Evolutionary conservation across 495 filamentous ascomycete genomes (phyloP).

Genomic region (Podospora anserina): DNA sequence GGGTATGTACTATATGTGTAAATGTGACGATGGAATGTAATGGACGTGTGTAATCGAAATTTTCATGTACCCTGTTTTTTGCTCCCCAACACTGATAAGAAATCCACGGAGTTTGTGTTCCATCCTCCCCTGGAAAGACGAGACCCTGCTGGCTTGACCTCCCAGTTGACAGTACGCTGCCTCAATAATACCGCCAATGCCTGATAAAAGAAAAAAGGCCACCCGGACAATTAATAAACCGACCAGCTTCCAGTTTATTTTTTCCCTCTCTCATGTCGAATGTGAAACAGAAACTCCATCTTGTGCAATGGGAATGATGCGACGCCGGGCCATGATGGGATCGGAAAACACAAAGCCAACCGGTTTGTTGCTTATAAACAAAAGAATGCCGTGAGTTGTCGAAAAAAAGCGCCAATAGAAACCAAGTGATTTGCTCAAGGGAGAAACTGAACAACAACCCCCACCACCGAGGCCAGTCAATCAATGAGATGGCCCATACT

Average conservation of each 20-base stretch:
- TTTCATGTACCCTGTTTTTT: background rate
- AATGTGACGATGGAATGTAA: background rate
- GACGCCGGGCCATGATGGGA: background rate
- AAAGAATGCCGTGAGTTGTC: background rate
- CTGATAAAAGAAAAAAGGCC: background rate
- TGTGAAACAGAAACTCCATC: background rate
- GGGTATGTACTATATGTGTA: background rate
- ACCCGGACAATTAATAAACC: background rate
- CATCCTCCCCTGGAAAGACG: background rate
- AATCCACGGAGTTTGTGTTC: background rate
- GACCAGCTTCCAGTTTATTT: background rate
- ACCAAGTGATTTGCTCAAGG: background rate
- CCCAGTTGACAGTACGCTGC: background rate
- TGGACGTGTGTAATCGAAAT: background rate
- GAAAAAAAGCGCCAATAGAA: background rate
- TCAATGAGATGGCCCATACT: constrained; percentile 44
- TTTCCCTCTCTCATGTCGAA: background rate
- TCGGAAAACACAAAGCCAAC: background rate
- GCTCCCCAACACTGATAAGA: background rate
- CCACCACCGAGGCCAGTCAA: constrained; percentile 16
- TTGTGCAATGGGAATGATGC: background rate
- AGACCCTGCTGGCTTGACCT: background rate
- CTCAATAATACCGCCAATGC: background rate
- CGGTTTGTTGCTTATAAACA: background rate
- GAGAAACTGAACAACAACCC: background rate